Conservation (phyloP, 208 protist species). For the Trypanosomatidae sp. region DNA sequence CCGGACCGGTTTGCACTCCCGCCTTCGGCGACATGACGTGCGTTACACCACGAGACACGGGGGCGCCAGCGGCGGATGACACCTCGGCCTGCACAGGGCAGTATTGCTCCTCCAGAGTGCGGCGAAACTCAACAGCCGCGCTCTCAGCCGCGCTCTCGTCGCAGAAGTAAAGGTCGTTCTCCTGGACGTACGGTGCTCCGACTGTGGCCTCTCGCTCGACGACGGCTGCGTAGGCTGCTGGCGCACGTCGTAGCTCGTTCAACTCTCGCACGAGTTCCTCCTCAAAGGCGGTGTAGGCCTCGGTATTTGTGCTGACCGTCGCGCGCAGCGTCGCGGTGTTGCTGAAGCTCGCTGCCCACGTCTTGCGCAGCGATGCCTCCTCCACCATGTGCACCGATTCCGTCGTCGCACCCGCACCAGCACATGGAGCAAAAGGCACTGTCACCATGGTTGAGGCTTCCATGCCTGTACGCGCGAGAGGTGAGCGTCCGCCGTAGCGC, state of each 20-base stretch:
- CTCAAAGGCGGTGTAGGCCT: slow-evolving; percentile 68
- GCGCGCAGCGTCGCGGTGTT: slow-evolving; percentile 38
- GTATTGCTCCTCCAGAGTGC: slow-evolving; percentile 8
- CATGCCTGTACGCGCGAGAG: not conserved
- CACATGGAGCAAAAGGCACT: not conserved
- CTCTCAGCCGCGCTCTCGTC: slow-evolving; percentile 33
- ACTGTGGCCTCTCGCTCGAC: slow-evolving; percentile 64
- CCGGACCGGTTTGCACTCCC: not conserved
- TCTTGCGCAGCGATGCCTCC: slow-evolving; percentile 22
- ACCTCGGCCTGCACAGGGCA: slow-evolving; percentile 3
- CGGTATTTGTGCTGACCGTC: slow-evolving; percentile 50
- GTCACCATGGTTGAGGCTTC: not conserved
- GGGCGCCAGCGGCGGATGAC: not conserved
- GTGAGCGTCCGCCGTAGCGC: not conserved
- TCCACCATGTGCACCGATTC: slow-evolving; percentile 20
- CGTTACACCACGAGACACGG: not conserved
- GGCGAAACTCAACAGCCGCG: slow-evolving; percentile 14
- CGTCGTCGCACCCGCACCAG: not conserved
- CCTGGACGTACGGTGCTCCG: slow-evolving; percentile 62
- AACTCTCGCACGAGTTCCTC: slow-evolving; percentile 60
- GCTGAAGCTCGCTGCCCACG: slow-evolving; percentile 35
- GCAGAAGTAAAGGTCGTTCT: slow-evolving; percentile 49
- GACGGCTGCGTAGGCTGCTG: slow-evolving; percentile 51
- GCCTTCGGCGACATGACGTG: not conserved
- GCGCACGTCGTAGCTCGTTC: slow-evolving; percentile 63